Conservation (phyloP, 139 green algal species). For the Eudorina sp. region DNA sequence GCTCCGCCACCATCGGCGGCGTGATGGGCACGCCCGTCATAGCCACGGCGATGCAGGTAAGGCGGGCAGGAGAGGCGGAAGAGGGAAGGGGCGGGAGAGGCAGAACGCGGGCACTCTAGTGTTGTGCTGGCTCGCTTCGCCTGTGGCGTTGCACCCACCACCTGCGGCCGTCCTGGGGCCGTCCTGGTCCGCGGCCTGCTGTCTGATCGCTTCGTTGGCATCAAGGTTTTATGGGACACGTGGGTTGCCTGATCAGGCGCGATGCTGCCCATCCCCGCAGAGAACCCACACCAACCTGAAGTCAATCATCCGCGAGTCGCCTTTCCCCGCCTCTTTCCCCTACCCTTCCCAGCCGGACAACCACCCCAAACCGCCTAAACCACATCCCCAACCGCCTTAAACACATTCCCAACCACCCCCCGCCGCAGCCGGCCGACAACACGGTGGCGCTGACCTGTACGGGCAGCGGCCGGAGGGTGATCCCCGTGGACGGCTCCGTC, state of each 20-base stretch:
- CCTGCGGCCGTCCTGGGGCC: no score
- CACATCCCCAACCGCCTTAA: not conserved
- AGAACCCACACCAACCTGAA: no score
- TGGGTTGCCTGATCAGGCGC: no score
- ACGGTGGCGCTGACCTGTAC: not conserved
- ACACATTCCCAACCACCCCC: no score
- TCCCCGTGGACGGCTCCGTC: not conserved
- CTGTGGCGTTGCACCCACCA: not conserved
- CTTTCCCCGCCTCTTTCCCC: not conserved
- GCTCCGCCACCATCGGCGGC: not conserved
- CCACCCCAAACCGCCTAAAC: not conserved
- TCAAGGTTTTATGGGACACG: no score
- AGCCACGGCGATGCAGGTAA: not conserved
- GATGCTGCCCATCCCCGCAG: no score
- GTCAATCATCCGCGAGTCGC: no score
- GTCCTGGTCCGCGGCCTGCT: no score
- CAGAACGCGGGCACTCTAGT: not conserved
- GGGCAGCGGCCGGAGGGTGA: not conserved
- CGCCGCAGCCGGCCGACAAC: not conserved
- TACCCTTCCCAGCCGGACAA: not conserved
- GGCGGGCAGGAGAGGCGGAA: not conserved
- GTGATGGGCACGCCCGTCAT: constrained; percentile 1
- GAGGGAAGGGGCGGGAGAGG: not conserved
- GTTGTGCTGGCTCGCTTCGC: not conserved
- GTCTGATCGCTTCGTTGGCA: no score